Percentiles rank a stretch among this genome's conserved stretches.
phyloP scores from a whole-genome alignment of 257 asterid genomes.

The Agastache rugosa region DNA sequence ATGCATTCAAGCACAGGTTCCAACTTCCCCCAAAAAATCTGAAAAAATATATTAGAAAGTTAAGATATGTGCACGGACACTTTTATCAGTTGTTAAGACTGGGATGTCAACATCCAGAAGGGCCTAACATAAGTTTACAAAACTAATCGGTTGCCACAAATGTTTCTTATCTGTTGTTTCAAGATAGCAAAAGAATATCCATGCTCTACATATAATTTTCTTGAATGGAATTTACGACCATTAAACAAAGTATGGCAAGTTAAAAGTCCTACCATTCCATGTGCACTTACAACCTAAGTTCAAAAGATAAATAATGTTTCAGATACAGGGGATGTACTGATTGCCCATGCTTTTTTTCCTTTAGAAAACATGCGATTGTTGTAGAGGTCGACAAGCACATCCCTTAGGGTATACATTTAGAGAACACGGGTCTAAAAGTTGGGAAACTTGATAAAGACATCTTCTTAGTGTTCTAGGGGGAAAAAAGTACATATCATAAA shows the following conservation, averaged over 20 bases:
- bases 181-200: slow-evolving; percentile 1
- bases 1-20: slow-evolving; percentile 1
- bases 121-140: slow-evolving; percentile 16
- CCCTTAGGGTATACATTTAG: not conserved
- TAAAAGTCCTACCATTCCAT: not conserved
- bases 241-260: slow-evolving; percentile 9
- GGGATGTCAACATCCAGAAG: slow-evolving; percentile 19
- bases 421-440: not conserved
- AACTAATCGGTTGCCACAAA: not conserved
- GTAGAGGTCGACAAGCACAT: not conserved
- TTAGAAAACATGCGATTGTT: not conserved
- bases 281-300: not conserved
- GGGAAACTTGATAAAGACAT: not conserved
- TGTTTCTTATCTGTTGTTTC: not conserved
- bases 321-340: not conserved
- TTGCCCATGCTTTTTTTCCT: not conserved
- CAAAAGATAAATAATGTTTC: not conserved
- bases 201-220: slow-evolving; percentile 11
- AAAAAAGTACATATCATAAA: no score
- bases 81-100: not conserved
- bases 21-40: slow-evolving; percentile 13
- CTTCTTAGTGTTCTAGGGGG: no score
- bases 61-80: not conserved
- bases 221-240: not conserved
- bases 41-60: not conserved